Evolutionary conservation across 345 rosid species (phyloP).

Genomic region (Geranium brycei): DNA sequence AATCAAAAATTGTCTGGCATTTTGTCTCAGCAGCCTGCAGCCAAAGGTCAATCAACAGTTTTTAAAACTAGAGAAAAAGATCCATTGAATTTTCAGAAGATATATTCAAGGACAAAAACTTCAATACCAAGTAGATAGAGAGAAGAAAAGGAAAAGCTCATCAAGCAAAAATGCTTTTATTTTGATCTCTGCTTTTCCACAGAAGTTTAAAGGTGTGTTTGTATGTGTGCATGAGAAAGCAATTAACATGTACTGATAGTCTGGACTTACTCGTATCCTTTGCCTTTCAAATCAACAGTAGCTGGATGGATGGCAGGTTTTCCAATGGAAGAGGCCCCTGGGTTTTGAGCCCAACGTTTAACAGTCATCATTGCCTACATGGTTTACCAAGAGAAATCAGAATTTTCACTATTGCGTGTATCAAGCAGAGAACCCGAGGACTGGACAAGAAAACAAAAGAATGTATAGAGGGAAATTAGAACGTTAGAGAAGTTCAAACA

Average conservation of each 20-base stretch:
- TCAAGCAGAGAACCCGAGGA: neutral
- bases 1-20: conserved; percentile 60
- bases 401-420: neutral
- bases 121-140: too few species aligned
- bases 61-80: too few species aligned
- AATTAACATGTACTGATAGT: too few species aligned
- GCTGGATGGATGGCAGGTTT: conserved; percentile 97
- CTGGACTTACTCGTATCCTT: conserved; percentile 73
- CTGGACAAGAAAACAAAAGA: neutral
- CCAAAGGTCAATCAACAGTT: neutral
- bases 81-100: too few species aligned
- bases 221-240: too few species aligned
- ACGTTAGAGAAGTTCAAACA: neutral
- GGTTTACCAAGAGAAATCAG: neutral
- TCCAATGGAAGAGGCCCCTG: conserved; percentile 60
- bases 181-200: too few species aligned
- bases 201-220: too few species aligned
- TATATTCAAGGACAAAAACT: too few species aligned
- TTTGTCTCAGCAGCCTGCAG: conserved; percentile 69
- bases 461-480: neutral
- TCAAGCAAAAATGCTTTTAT: neutral
- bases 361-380: conserved; percentile 87
- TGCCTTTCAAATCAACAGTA: conserved; percentile 87
- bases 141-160: neutral
- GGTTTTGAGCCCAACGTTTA: conserved; percentile 77